These are phyloP conservation scores for Starmerella floris DNA, from an alignment of 805 yeast genomes.

Conservation along the genomic window DNA sequence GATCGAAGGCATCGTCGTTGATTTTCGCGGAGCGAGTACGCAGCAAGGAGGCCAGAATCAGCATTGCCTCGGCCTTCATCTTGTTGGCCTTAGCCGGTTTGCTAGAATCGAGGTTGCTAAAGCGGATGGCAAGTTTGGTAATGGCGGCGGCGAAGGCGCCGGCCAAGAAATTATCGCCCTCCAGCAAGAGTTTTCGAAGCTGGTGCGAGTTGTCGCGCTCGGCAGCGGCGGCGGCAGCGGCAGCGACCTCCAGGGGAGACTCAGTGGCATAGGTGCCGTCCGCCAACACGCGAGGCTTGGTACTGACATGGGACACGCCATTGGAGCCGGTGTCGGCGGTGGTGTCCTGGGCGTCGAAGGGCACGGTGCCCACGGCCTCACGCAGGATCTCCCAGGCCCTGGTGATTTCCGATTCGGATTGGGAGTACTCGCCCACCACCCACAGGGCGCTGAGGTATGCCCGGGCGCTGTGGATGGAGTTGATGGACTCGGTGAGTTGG, in stretches of 20 bases:
- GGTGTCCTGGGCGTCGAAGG: slow-evolving; percentile 39
- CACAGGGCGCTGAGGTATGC: slow-evolving; percentile 89
- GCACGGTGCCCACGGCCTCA: slow-evolving; percentile 75
- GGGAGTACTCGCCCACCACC: slow-evolving; percentile 87
- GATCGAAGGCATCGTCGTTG: slow-evolving; percentile 94
- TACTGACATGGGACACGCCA: slow-evolving; percentile 14
- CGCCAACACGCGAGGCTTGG: slow-evolving; percentile 70
- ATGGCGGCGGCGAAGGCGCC: slow-evolving; percentile 78
- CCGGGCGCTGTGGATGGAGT: slow-evolving; percentile 66
- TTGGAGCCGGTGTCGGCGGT: slow-evolving; percentile 24
- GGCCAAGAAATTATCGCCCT: slow-evolving; percentile 83
- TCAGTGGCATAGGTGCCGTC: slow-evolving; percentile 99
- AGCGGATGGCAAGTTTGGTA: slow-evolving; percentile 73
- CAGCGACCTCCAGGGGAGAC: slow-evolving; percentile 48
- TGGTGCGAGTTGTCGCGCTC: slow-evolving; percentile 39
- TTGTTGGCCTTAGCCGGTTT: slow-evolving; percentile 46
- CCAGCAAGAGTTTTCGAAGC: slow-evolving; percentile 64
- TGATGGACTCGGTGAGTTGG: slow-evolving; percentile 50
- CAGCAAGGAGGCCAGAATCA: slow-evolving; percentile 80
- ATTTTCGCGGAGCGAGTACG: slow-evolving; percentile 76
- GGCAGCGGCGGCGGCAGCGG: slow-evolving; percentile 30
- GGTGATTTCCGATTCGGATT: slow-evolving; percentile 57
- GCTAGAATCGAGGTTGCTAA: slow-evolving; percentile 39
- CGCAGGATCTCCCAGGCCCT: slow-evolving; percentile 80
- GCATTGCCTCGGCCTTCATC: slow-evolving; percentile 84